A percentile compares a stretch with the other conserved stretches of the same genome.
Evolutionary conservation across 2,329 filamentous ascomycete genomes (phyloP).

Genomic region (Lachnellula hyalina): DNA sequence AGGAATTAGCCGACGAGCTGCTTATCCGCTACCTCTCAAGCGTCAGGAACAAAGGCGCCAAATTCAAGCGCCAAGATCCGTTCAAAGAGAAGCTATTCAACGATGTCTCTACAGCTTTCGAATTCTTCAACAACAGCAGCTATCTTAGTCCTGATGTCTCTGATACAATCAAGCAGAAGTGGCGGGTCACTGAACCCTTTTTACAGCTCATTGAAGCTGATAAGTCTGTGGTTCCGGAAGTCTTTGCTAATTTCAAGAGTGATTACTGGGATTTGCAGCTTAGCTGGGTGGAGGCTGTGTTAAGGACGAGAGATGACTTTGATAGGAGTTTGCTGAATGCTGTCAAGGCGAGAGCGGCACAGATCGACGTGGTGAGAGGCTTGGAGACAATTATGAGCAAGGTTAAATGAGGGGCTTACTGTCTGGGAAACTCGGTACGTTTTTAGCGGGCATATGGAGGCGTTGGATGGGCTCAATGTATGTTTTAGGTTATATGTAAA

Average conservation of each 20-base stretch:
- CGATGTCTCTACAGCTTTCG: slow-evolving; percentile 85
- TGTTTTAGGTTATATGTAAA: not conserved
- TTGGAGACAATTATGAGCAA: slow-evolving; percentile 92
- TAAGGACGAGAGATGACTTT: slow-evolving; percentile 86
- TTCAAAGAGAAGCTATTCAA: slow-evolving; percentile 92
- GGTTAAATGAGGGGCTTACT: slow-evolving; percentile 54
- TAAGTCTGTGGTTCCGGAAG: slow-evolving; percentile 64
- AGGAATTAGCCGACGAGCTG: slow-evolving; percentile 88
- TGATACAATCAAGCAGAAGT: slow-evolving; percentile 77
- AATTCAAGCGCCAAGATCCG: slow-evolving; percentile 80
- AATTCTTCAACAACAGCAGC: slow-evolving; percentile 68
- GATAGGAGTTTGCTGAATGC: slow-evolving; percentile 83
- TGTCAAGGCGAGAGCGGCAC: slow-evolving; percentile 83
- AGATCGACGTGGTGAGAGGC: slow-evolving; percentile 74
- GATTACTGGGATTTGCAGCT: slow-evolving; percentile 93
- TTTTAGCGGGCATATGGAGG: slow-evolving; percentile 10
- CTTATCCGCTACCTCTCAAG: slow-evolving; percentile 77
- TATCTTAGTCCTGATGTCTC: slow-evolving; percentile 61
- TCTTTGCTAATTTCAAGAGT: slow-evolving; percentile 78
- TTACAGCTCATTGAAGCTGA: slow-evolving; percentile 74
- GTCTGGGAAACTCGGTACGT: not conserved
- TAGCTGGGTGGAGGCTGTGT: slow-evolving; percentile 89
- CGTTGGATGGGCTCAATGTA: not conserved
- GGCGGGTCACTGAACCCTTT: slow-evolving; percentile 85
- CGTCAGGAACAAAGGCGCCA: slow-evolving; percentile 84